phyloP scores from a whole-genome alignment of 495 filamentous ascomycete genomes.

The Niebla homalea region DNA sequence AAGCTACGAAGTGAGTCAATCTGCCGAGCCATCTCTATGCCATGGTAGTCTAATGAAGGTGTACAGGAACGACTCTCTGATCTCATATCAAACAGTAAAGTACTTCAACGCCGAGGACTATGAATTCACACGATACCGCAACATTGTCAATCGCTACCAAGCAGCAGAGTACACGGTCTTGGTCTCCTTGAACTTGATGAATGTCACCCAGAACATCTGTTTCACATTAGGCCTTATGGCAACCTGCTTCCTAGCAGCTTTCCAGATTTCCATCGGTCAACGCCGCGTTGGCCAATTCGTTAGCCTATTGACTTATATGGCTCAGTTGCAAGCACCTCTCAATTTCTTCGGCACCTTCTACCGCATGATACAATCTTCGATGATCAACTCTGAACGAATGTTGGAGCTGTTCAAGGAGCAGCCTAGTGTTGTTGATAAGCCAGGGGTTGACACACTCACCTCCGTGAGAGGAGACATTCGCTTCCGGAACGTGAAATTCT shows the following conservation, averaged over 20 bases:
- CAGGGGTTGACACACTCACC: slow-evolving; percentile 39
- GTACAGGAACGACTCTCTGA: slow-evolving; percentile 79
- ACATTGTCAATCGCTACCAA: slow-evolving; percentile 72
- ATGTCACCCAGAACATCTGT: slow-evolving; percentile 82
- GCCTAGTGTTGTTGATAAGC: slow-evolving; percentile 72
- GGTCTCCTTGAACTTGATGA: slow-evolving; percentile 81
- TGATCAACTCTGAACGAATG: slow-evolving; percentile 94
- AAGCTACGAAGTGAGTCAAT: slow-evolving; percentile 63
- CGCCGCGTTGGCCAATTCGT: slow-evolving; percentile 69
- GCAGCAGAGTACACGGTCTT: slow-evolving; percentile 76
- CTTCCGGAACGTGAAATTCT: slow-evolving; percentile 79
- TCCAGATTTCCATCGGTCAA: slow-evolving; percentile 65
- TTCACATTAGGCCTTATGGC: slow-evolving; percentile 84
- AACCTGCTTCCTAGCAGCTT: slow-evolving; percentile 75
- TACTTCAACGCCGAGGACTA: slow-evolving; percentile 96
- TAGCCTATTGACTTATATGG: slow-evolving; percentile 73
- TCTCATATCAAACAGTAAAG: slow-evolving; percentile 96
- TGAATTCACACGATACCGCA: slow-evolving; percentile 76
- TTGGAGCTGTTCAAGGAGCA: slow-evolving; percentile 91
- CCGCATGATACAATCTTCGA: slow-evolving; percentile 82
- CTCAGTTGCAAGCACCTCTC: slow-evolving; percentile 79
- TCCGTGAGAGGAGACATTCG: slow-evolving; percentile 66
- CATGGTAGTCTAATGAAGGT: slow-evolving; percentile 1
- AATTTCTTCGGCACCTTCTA: slow-evolving; percentile 99
- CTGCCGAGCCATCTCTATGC: background rate